phyloP scores from a whole-genome alignment of 768 basidiomycete genomes.

The Stropharia rugosoannulata region DNA sequence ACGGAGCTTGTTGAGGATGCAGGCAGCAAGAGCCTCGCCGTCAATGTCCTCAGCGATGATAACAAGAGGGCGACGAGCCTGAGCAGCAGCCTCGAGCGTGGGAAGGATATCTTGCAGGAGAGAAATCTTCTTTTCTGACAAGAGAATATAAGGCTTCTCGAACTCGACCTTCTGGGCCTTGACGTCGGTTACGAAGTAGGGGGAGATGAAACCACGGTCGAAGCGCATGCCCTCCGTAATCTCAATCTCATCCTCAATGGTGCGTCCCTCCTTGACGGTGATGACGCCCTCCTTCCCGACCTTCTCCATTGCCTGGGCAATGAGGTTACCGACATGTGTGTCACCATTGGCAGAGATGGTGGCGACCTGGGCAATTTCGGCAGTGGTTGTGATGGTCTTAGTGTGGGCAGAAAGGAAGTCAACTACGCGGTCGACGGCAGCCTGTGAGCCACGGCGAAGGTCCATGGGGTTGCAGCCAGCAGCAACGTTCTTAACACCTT shows the following conservation, averaged over 20 bases:
- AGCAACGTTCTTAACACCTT: slow-evolving; percentile 99
- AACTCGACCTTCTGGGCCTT: slow-evolving; percentile 95
- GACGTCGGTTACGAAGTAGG: slow-evolving; percentile 98
- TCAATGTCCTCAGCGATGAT: slow-evolving; percentile 99
- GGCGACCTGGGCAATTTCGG: slow-evolving; percentile 98
- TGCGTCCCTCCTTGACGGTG: slow-evolving; percentile 98
- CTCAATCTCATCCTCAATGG: slow-evolving; percentile 98
- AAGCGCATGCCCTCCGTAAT: slow-evolving; percentile 99
- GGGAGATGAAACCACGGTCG: slow-evolving; percentile 97
- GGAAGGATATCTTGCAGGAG: slow-evolving; percentile 94
- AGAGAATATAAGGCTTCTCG: slow-evolving; percentile 92
- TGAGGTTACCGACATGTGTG: slow-evolving; percentile 87
- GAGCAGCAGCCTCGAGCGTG: slow-evolving; percentile 77
- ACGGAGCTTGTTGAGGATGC: slow-evolving; percentile 98
- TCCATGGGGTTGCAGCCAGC: slow-evolving; percentile 99
- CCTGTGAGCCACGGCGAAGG: slow-evolving; percentile 95
- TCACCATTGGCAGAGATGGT: slow-evolving; percentile 88
- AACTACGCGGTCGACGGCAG: slow-evolving; percentile 94
- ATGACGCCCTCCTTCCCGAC: slow-evolving; percentile 99
- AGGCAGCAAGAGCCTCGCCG: slow-evolving; percentile 96
- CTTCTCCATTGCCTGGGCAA: slow-evolving; percentile 99
- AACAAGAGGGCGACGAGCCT: slow-evolving; percentile 84
- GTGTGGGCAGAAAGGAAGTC: slow-evolving; percentile 86
- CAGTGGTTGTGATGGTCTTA: slow-evolving; percentile 93
- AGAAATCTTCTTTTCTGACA: slow-evolving; percentile 98